Percentiles rank a stretch among this genome's conserved stretches.
Evolutionary conservation across 2,329 filamentous ascomycete species (phyloP).

Genomic region (Rutstroemia sp.): DNA sequence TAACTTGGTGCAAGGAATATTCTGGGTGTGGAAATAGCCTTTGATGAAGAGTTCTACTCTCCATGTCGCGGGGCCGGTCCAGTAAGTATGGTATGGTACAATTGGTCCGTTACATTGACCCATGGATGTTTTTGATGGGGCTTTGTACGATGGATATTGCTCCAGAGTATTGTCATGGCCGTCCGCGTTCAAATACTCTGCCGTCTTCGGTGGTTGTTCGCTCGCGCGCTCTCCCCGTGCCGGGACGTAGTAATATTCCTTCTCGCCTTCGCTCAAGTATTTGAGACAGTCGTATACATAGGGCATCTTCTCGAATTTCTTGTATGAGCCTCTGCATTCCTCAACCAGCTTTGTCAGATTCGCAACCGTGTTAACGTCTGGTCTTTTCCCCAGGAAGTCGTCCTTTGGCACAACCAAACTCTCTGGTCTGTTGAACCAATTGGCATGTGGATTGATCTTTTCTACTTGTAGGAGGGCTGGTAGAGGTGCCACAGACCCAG

Average conservation of each 20-base stretch:
- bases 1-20: constrained; percentile 45
- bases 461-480: constrained; percentile 27
- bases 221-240: constrained; percentile 25
- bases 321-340: constrained; percentile 43
- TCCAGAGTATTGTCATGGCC: constrained; percentile 28
- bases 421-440: constrained; percentile 46
- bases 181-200: constrained; percentile 31
- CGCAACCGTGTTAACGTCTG: constrained; percentile 45
- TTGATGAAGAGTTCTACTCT: constrained; percentile 49
- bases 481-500: constrained; percentile 10
- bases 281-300: constrained; percentile 44
- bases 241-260: constrained; percentile 44
- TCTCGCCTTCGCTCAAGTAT: constrained; percentile 40
- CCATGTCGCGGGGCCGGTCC: constrained; percentile 50
- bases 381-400: constrained; percentile 43
- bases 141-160: constrained; percentile 28
- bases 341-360: constrained; percentile 44
- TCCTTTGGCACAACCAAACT: constrained; percentile 43
- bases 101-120: constrained; percentile 49
- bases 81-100: constrained; percentile 48
- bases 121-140: constrained; percentile 34
- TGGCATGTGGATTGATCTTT: constrained; percentile 43
- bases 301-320: constrained; percentile 47
- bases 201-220: constrained; percentile 25
- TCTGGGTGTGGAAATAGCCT: constrained; percentile 49